A percentile compares a stretch with the other conserved stretches of the same genome.
phyloP scores from a whole-genome alignment of 2,329 filamentous ascomycete species.

The Fusarium dimerum region DNA sequence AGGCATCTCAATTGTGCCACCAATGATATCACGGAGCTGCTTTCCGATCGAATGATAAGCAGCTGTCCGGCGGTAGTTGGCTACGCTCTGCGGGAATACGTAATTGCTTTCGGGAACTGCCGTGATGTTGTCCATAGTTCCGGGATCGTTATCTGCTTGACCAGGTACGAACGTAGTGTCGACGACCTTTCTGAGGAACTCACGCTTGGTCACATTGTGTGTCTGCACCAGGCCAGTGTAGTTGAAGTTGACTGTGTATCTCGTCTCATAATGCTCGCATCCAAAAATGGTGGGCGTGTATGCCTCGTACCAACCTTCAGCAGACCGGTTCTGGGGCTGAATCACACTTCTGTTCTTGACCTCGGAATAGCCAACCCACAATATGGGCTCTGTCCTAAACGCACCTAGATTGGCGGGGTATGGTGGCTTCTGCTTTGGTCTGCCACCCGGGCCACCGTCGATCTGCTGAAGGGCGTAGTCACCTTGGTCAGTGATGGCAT shows the following conservation, averaged over 20 bases:
- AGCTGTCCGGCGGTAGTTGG: constrained; percentile 19
- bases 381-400: constrained; percentile 25
- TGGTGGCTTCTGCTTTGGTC: constrained; percentile 13
- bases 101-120: constrained; percentile 23
- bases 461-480: constrained; percentile 23
- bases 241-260: constrained; percentile 26
- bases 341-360: constrained; percentile 18
- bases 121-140: constrained; percentile 19
- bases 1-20: constrained; percentile 27
- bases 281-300: constrained; percentile 29
- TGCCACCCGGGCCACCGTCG: constrained; percentile 6
- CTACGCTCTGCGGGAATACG: constrained; percentile 15
- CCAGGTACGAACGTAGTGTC: constrained; percentile 20
- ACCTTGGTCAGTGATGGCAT: constrained; percentile 18
- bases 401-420: constrained; percentile 24
- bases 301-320: constrained; percentile 20
- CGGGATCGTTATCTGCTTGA: constrained; percentile 14
- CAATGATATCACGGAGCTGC: constrained; percentile 18
- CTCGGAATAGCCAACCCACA: constrained; percentile 28
- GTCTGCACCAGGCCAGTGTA: constrained; percentile 22
- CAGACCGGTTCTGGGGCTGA: constrained; percentile 11
- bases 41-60: constrained; percentile 26
- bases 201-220: constrained; percentile 16
- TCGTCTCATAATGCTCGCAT: constrained; percentile 25
- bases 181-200: constrained; percentile 19